Conservation (phyloP, 176 grass and related monocot species). For the Zea mays region DNA sequence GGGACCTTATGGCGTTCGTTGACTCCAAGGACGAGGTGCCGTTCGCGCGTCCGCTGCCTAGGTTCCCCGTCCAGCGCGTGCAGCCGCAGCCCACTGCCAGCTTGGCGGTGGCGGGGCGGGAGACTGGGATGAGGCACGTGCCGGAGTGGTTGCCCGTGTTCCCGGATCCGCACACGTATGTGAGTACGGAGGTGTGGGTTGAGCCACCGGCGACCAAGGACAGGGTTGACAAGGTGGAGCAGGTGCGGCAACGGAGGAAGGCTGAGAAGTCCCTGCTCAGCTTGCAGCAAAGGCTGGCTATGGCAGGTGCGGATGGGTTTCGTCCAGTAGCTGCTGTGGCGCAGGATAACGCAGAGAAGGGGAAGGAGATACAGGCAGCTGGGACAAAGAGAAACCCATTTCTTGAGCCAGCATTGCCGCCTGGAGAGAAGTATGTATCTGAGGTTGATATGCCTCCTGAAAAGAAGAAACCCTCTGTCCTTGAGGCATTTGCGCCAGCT, state of each 20-base stretch:
- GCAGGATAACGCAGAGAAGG: conserved; percentile 40
- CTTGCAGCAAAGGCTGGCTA: conserved; percentile 64
- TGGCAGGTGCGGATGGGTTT: conserved; percentile 44
- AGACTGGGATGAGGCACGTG: conserved; percentile 55
- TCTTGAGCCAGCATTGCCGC: conserved; percentile 53
- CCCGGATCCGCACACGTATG: conserved; percentile 64
- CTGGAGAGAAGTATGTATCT: conserved; percentile 54
- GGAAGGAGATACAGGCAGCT: conserved; percentile 51
- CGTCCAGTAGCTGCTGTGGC: neutral
- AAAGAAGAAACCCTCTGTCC: conserved; percentile 51
- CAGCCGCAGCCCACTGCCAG: conserved; percentile 1
- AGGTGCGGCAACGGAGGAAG: conserved; percentile 63
- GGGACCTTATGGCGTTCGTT: conserved; percentile 59
- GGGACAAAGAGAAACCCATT: conserved; percentile 71
- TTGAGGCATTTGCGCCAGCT: conserved; percentile 71
- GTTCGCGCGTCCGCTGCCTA: conserved; percentile 49
- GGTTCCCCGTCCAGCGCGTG: conserved; percentile 53
- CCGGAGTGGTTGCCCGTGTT: conserved; percentile 76
- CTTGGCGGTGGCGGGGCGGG: conserved; percentile 32
- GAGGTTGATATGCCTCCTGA: conserved; percentile 50
- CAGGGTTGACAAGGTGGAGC: conserved; percentile 56
- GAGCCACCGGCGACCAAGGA: conserved; percentile 45
- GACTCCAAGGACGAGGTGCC: conserved; percentile 56
- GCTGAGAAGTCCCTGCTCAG: conserved; percentile 76
- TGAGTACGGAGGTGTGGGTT: conserved; percentile 51